phyloP scores from a whole-genome alignment of 2,329 filamentous ascomycete species.

The Dothideomycetidae sp. region DNA sequence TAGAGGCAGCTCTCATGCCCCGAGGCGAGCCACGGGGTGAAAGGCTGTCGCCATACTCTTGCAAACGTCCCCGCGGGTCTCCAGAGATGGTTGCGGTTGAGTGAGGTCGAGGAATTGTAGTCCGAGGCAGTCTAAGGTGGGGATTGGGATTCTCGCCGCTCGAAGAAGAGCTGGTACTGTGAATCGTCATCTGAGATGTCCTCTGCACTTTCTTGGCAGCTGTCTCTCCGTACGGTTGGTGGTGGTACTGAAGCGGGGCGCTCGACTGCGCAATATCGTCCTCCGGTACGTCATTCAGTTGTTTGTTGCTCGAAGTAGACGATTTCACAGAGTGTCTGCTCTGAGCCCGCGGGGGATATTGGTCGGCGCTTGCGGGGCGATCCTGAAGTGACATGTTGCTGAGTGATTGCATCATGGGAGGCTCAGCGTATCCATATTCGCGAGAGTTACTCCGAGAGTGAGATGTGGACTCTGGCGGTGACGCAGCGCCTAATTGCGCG shows the following conservation, averaged over 20 bases:
- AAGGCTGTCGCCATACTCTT: conserved; percentile 29
- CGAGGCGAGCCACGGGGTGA: conserved; percentile 27
- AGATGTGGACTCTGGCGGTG: conserved; percentile 6
- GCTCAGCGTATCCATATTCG: conserved; percentile 7
- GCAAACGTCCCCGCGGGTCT: conserved; percentile 51
- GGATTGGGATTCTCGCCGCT: conserved; percentile 13
- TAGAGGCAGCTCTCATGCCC: conserved; percentile 34
- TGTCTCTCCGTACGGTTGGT: conserved; percentile 32
- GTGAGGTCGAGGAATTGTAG: conserved; percentile 51
- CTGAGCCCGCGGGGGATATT: conserved; percentile 1
- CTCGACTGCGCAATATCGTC: conserved; percentile 20
- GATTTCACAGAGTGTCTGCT: conserved; percentile 8
- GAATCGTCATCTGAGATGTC: conserved; percentile 19
- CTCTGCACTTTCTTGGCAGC: conserved; percentile 17
- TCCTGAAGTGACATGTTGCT: conserved; percentile 10
- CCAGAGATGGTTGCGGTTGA: conserved; percentile 66
- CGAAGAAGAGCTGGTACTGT: conserved; percentile 21
- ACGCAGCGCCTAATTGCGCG: conserved; percentile 12
- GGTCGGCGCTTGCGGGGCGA: conserved; percentile 6
- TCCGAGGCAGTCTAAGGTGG: conserved; percentile 30
- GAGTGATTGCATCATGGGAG: conserved; percentile 7
- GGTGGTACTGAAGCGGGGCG: conserved; percentile 36
- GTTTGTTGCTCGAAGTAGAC: conserved; percentile 7
- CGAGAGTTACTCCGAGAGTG: conserved; percentile 7
- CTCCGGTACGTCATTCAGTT: conserved; percentile 12